phyloP scores from a whole-genome alignment of 441 rosid genomes.

The Daphne laureola region DNA sequence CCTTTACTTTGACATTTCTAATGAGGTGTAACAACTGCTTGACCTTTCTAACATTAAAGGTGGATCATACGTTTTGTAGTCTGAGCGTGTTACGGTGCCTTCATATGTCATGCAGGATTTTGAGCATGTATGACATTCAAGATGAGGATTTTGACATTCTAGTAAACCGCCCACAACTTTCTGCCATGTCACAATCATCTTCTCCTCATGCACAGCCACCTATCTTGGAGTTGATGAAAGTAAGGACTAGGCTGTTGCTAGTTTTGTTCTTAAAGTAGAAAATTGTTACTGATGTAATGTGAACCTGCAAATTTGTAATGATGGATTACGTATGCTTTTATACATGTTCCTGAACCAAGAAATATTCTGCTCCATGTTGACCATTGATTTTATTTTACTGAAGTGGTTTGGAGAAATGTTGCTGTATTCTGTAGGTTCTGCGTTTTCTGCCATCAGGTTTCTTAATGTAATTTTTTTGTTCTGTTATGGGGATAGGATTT shows the following conservation, averaged over 20 bases:
- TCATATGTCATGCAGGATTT: slow-evolving; percentile 47
- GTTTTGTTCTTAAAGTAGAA: slow-evolving; percentile 8
- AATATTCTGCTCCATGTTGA: neutral
- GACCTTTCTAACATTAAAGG: too few relatives aligned
- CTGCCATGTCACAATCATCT: slow-evolving; percentile 41
- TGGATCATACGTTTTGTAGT: too few relatives aligned
- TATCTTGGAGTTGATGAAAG: slow-evolving; percentile 81
- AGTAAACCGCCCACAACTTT: slow-evolving; percentile 45
- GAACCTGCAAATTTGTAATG: too few relatives aligned
- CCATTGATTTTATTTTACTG: neutral
- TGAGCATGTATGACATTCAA: slow-evolving; percentile 73
- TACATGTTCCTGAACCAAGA: neutral
- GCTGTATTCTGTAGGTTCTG: too few relatives aligned
- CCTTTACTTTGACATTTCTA: too few relatives aligned
- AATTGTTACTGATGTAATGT: too few relatives aligned
- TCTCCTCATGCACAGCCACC: slow-evolving; percentile 81
- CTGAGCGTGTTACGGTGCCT: neutral
- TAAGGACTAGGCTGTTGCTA: slow-evolving; percentile 25
- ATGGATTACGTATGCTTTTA: too few relatives aligned
- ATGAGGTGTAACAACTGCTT: too few relatives aligned
- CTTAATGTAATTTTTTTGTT: slow-evolving; percentile 5
- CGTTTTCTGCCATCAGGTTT: slow-evolving; percentile 2
- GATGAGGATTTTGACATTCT: slow-evolving; percentile 74
- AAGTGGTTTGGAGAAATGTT: neutral
- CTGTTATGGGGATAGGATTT: slow-evolving; percentile 55